Percentiles rank a stretch among this genome's conserved stretches.
Conservation (phyloP, 495 filamentous ascomycete genomes). For the Lasiosphaeria miniovina region DNA sequence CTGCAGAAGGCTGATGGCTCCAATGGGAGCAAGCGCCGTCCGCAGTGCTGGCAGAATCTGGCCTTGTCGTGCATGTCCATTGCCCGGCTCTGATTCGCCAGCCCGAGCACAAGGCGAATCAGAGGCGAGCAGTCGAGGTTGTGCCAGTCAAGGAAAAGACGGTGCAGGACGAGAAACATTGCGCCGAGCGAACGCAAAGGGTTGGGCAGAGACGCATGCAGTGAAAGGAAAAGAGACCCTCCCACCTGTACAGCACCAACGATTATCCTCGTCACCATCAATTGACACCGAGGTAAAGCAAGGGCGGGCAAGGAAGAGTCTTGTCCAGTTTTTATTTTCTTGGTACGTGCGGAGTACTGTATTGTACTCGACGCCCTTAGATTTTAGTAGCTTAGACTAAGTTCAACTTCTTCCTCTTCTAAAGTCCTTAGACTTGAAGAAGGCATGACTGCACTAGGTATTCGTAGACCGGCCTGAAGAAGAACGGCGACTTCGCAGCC, state of each 20-base stretch:
- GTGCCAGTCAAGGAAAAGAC: conserved; percentile 4
- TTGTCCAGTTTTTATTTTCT: no score
- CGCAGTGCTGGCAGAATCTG: conserved; percentile 21
- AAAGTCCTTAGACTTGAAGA: no score
- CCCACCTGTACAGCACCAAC: neutral
- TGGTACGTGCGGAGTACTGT: no score
- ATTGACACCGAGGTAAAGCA: no score
- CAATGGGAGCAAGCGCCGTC: conserved; percentile 20
- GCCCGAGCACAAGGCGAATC: conserved; percentile 4
- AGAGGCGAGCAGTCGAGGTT: conserved; percentile 1
- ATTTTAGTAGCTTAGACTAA: no score
- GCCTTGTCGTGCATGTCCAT: conserved; percentile 25
- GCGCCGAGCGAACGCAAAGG: neutral
- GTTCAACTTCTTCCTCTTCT: no score
- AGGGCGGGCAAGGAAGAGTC: no score
- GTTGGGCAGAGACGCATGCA: conserved; percentile 35
- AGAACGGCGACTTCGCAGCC: no score
- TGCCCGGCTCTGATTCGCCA: conserved; percentile 19
- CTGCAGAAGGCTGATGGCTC: conserved; percentile 32
- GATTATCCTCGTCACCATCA: no score
- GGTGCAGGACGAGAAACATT: neutral
- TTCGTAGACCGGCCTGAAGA: no score
- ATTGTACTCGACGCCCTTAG: no score
- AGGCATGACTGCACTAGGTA: no score
- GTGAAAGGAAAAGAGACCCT: neutral